phyloP scores from a whole-genome alignment of 1,139 yeast species.

The Diutina ranongensis region DNA sequence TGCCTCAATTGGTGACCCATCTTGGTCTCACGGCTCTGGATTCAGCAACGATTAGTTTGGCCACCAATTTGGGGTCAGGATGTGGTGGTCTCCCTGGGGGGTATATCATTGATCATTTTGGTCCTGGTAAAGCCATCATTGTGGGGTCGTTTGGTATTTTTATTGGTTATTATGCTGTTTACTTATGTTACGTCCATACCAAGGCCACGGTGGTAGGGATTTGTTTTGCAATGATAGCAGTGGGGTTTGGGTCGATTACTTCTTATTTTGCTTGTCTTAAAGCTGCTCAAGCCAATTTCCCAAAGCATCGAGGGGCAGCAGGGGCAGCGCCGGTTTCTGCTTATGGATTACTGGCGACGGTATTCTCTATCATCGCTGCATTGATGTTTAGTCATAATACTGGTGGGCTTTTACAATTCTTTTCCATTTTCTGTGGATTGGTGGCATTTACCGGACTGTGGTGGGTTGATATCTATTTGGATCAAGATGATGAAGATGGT shows the following conservation, averaged over 20 bases:
- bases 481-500: conserved; percentile 9
- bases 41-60: conserved; percentile 53
- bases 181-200: conserved; percentile 18
- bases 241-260: conserved; percentile 57
- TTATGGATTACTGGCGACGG: conserved; percentile 40
- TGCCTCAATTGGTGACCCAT: conserved; percentile 52
- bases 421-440: conserved; percentile 26
- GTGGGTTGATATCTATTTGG: conserved; percentile 23
- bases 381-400: conserved; percentile 31
- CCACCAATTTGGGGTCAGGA: conserved; percentile 53
- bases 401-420: conserved; percentile 26
- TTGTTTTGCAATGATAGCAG: conserved; percentile 30
- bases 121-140: conserved; percentile 41
- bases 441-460: conserved; percentile 27
- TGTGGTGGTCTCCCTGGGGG: conserved; percentile 66
- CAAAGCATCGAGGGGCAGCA: conserved; percentile 59
- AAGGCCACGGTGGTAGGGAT: conserved; percentile 17
- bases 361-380: conserved; percentile 35
- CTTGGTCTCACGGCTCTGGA: conserved; percentile 48
- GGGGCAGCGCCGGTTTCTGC: conserved; percentile 51
- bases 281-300: conserved; percentile 60
- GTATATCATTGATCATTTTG: conserved; percentile 45
- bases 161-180: conserved; percentile 26
- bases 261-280: conserved; percentile 58
- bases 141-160: conserved; percentile 43